Conservation (phyloP, 129 eudicot genomes). For the Saussurea involucrata region DNA sequence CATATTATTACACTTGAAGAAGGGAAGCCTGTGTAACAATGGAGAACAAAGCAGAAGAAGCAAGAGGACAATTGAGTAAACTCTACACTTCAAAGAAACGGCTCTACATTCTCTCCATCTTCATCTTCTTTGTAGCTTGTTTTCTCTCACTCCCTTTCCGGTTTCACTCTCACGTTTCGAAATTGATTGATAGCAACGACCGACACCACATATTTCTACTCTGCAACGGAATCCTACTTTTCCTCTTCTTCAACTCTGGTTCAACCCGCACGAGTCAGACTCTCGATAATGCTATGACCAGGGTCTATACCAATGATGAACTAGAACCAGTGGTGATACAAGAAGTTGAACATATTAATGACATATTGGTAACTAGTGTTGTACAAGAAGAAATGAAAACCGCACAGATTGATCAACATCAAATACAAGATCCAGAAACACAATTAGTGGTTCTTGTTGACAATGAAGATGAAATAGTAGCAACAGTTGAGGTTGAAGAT, state of each 20-base stretch:
- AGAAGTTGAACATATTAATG: neutral
- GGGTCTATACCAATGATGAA: neutral
- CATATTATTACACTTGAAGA: neutral
- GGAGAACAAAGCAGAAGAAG: slow-evolving; percentile 9
- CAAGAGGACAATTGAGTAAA: neutral
- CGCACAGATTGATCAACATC: neutral
- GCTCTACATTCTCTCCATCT: slow-evolving; percentile 2
- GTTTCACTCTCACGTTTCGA: neutral
- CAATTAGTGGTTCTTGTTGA: neutral
- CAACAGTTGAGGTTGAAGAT: neutral
- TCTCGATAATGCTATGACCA: neutral
- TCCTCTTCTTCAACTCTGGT: neutral
- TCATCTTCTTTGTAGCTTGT: neutral
- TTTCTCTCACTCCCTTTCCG: neutral
- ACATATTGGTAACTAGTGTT: neutral
- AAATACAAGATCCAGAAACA: neutral
- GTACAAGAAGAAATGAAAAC: neutral
- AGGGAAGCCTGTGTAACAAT: neutral
- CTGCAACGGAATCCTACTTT: slow-evolving; percentile 14
- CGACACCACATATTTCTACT: slow-evolving; percentile 14
- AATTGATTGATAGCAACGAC: slow-evolving; percentile 3
- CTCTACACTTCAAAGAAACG: neutral
- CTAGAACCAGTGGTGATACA: neutral
- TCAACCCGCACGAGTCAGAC: neutral
- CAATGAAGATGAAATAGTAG: neutral